phyloP scores from a whole-genome alignment of 2,329 filamentous ascomycete genomes.

The Cytospora piceicola region DNA sequence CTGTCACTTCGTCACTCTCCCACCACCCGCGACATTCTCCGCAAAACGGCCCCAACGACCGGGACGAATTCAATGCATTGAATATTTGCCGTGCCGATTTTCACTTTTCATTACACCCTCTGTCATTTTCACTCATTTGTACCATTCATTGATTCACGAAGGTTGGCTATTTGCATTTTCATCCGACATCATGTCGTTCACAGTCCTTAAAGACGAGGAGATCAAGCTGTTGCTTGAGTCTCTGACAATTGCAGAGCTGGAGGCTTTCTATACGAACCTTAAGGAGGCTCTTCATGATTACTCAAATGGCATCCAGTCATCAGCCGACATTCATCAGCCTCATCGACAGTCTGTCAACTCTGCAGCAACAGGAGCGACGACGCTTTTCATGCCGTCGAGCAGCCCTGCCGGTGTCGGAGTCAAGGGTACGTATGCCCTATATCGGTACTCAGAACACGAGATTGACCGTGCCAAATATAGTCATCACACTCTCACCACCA shows the following conservation, averaged over 20 bases:
- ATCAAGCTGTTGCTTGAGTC: conserved; percentile 58
- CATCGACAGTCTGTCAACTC: conserved; percentile 55
- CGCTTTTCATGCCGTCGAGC: conserved; percentile 75
- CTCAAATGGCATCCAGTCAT: conserved; percentile 56
- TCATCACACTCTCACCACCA: conserved; percentile 64
- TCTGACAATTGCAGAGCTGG: conserved; percentile 56
- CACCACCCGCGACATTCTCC: not conserved
- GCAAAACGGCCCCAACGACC: not conserved
- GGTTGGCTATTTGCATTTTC: not conserved
- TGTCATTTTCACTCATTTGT: not conserved
- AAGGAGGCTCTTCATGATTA: conserved; percentile 62
- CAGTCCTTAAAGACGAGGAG: conserved; percentile 61
- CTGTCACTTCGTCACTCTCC: not conserved
- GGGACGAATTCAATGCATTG: not conserved
- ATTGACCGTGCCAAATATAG: conserved; percentile 37
- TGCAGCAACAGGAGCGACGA: conserved; percentile 56
- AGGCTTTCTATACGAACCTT: conserved; percentile 54
- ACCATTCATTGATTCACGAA: not conserved
- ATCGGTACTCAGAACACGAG: conserved; percentile 1
- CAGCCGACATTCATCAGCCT: conserved; percentile 58
- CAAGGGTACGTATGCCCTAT: conserved; percentile 54
- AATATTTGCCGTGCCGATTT: not conserved
- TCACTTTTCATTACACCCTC: not conserved
- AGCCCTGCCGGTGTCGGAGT: conserved; percentile 67
- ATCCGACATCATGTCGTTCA: conserved; percentile 55